Evolutionary conservation across 371 early-diverging fungal species (phyloP).

Genomic region (Syncephalastrum contaminatum): DNA sequence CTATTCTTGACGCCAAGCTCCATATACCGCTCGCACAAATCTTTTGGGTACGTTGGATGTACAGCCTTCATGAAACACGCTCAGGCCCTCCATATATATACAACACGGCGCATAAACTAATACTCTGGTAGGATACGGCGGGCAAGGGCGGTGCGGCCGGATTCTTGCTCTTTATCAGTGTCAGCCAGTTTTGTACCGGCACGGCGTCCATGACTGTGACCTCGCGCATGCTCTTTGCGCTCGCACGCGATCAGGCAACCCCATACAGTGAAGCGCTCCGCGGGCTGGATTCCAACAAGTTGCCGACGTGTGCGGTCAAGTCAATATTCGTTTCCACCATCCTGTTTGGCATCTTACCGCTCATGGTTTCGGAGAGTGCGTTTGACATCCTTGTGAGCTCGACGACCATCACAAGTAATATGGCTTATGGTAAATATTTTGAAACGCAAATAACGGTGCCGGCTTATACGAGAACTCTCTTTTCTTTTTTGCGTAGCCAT

Average conservation of each 20-base stretch:
- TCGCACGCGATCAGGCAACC: constrained; percentile 64
- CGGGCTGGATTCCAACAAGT: constrained; percentile 28
- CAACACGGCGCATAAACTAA: no score
- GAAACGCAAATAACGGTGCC: no score
- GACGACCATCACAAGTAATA: constrained; percentile 67
- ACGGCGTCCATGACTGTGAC: constrained; percentile 51
- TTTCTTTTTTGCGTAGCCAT: constrained; percentile 21
- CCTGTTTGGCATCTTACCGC: constrained; percentile 34
- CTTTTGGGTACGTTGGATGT: constrained; percentile 25
- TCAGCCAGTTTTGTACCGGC: constrained; percentile 61
- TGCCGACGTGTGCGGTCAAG: constrained; percentile 48
- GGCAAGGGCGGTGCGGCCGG: constrained; percentile 40
- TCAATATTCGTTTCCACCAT: constrained; percentile 33
- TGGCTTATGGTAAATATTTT: constrained; percentile 62
- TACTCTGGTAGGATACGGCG: constrained; percentile 43
- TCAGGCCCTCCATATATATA: no score
- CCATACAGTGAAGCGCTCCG: constrained; percentile 31
- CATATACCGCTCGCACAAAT: constrained; percentile 44
- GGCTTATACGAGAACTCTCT: background rate
- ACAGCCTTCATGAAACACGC: background rate
- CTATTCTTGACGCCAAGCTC: constrained; percentile 26
- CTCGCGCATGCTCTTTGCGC: constrained; percentile 68
- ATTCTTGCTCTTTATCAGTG: constrained; percentile 47
- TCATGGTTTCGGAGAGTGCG: constrained; percentile 34
- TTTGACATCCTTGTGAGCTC: constrained; percentile 68